phyloP scores from a whole-genome alignment of 2,329 filamentous ascomycete genomes.

The Zymoseptoria tritici region DNA sequence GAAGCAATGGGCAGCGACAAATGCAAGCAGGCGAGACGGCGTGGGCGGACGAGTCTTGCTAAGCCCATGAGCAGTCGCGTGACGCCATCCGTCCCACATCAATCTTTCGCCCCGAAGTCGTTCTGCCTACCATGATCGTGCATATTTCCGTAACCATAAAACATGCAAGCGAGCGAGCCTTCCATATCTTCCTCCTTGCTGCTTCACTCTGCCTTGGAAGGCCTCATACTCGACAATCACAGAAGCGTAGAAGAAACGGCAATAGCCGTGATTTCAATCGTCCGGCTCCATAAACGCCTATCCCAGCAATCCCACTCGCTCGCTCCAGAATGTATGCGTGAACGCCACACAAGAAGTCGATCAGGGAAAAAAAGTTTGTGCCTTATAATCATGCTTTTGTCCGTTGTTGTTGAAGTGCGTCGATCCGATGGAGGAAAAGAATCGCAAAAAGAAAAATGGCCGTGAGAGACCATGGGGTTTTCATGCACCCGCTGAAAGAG shows the following conservation, averaged over 20 bases:
- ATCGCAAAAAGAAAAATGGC: background rate
- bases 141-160: background rate
- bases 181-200: background rate
- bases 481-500: background rate
- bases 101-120: background rate
- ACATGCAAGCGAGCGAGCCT: background rate
- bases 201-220: background rate
- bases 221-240: background rate
- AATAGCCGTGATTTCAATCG: background rate
- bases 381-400: constrained; percentile 1
- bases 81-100: background rate
- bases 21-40: background rate
- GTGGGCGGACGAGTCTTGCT: background rate
- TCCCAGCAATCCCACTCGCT: background rate
- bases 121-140: background rate
- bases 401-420: background rate
- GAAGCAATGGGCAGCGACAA: background rate
- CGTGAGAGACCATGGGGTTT: background rate
- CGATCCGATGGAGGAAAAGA: background rate
- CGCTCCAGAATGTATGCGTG: background rate
- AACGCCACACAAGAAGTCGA: background rate
- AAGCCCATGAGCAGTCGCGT: no score
- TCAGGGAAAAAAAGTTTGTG: background rate
- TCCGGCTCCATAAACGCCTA: background rate
- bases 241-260: background rate